A percentile compares a stretch with the other conserved stretches of the same genome.
Conservation (phyloP, 2,329 filamentous ascomycete genomes). For the Microdochium paspali region DNA sequence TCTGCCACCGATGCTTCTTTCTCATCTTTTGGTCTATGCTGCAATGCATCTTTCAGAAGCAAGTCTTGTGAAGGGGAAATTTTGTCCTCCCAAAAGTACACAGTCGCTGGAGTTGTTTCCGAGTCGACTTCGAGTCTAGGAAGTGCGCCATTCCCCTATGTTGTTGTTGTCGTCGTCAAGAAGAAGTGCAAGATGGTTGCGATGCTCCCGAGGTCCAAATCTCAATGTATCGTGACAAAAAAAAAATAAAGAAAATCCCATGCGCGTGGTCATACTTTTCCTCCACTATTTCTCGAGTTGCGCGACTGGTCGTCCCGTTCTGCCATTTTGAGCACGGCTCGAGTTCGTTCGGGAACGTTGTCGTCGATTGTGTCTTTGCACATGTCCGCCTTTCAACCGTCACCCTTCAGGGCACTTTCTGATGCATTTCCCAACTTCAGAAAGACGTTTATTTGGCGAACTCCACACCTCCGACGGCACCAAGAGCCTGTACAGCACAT, state of each 20-base stretch:
- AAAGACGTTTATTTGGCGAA: slow-evolving; percentile 26
- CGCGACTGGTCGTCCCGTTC: neutral
- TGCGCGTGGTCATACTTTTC: neutral
- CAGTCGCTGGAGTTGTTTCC: neutral
- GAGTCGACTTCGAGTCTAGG: too few species aligned
- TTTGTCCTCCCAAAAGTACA: neutral
- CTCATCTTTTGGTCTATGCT: slow-evolving; percentile 12
- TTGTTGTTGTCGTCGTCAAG: neutral
- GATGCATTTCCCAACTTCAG: neutral
- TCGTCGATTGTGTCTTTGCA: neutral
- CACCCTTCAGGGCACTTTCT: slow-evolving; percentile 7
- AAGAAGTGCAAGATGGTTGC: neutral
- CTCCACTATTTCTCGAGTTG: neutral
- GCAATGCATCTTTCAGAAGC: slow-evolving; percentile 7
- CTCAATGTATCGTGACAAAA: neutral
- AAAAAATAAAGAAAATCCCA: neutral
- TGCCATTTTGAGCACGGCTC: neutral
- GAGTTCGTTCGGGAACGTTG: neutral
- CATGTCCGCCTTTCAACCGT: slow-evolving; percentile 6
- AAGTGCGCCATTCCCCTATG: neutral
- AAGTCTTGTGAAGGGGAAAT: neutral
- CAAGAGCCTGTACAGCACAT: slow-evolving; percentile 29
- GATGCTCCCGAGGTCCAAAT: neutral
- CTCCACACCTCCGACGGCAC: slow-evolving; percentile 54
- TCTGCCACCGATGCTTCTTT: slow-evolving; percentile 14